A percentile compares a stretch with the other conserved stretches of the same genome.
Evolutionary conservation across 306 rosid genomes (phyloP).

Genomic region (Medicago lupulina): DNA sequence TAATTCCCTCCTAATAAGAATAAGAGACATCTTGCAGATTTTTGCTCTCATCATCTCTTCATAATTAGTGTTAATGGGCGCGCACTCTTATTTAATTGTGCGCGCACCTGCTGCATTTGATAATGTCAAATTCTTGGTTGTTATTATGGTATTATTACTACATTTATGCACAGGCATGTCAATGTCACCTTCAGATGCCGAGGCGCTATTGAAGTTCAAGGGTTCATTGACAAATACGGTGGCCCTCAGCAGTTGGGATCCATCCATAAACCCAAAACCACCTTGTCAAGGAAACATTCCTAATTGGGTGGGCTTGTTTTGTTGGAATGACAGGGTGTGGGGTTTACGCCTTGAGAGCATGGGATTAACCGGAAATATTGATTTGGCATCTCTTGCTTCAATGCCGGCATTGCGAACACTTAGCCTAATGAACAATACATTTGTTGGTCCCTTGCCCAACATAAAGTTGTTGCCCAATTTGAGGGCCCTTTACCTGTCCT

Average conservation of each 20-base stretch:
- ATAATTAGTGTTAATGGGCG: slow-evolving; percentile 64
- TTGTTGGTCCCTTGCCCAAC: slow-evolving; percentile 70
- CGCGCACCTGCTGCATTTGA: slow-evolving; percentile 71
- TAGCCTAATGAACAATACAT: slow-evolving; percentile 84
- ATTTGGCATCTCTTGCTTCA: slow-evolving; percentile 49
- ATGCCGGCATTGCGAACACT: slow-evolving; percentile 52
- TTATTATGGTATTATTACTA: slow-evolving; percentile 26
- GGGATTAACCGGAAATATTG: slow-evolving; percentile 67
- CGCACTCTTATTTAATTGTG: slow-evolving; percentile 71
- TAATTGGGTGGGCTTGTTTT: slow-evolving; percentile 74
- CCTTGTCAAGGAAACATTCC: slow-evolving; percentile 57
- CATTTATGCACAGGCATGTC: slow-evolving; percentile 32
- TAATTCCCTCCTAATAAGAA: not conserved
- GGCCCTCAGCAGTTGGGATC: slow-evolving; percentile 63
- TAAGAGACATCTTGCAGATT: slow-evolving; percentile 28
- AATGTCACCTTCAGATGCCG: slow-evolving; percentile 37
- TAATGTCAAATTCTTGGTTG: slow-evolving; percentile 4
- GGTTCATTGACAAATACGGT: slow-evolving; percentile 46
- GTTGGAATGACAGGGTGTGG: slow-evolving; percentile 56
- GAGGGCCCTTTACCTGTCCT: slow-evolving; percentile 63
- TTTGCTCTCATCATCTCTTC: not conserved
- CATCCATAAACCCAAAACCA: slow-evolving; percentile 46
- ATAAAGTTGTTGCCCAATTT: slow-evolving; percentile 49
- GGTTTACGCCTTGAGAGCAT: slow-evolving; percentile 72
- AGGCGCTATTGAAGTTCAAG: slow-evolving; percentile 65